Evolutionary conservation across 2,329 filamentous ascomycete genomes (phyloP).

Genomic region (Colletotrichum sp.): DNA sequence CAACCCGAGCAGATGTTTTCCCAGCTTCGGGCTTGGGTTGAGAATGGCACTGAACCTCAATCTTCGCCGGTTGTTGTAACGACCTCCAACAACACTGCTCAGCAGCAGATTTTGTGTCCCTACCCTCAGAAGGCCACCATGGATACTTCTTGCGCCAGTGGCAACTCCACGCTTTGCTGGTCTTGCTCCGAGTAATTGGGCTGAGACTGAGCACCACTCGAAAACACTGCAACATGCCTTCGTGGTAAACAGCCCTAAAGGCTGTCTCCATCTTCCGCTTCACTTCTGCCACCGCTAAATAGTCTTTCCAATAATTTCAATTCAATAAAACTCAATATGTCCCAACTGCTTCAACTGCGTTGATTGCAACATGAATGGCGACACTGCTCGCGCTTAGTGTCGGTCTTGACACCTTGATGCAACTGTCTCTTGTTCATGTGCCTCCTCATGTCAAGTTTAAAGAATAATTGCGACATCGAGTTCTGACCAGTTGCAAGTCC

Average conservation of each 20-base stretch:
- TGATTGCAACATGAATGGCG: not conserved
- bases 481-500: not conserved
- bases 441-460: not conserved
- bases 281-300: not conserved
- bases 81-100: not conserved
- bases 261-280: not conserved
- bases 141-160: not conserved
- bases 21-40: slow-evolving; percentile 32
- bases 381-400: not conserved
- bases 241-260: not conserved
- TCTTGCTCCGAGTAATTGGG: not conserved
- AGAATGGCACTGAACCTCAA: slow-evolving; percentile 29
- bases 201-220: not conserved
- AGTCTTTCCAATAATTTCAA: not conserved
- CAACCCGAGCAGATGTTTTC: slow-evolving; percentile 27
- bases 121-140: not conserved
- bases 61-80: not conserved
- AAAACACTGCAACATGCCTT: not conserved
- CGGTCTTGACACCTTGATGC: not conserved
- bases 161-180: not conserved
- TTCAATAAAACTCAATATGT: not conserved
- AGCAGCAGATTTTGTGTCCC: not conserved
- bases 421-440: fast-evolving
- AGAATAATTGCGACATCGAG: not conserved
- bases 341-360: not conserved